phyloP scores from a whole-genome alignment of 2,329 filamentous ascomycete species.

The Colletotrichum sublineola region DNA sequence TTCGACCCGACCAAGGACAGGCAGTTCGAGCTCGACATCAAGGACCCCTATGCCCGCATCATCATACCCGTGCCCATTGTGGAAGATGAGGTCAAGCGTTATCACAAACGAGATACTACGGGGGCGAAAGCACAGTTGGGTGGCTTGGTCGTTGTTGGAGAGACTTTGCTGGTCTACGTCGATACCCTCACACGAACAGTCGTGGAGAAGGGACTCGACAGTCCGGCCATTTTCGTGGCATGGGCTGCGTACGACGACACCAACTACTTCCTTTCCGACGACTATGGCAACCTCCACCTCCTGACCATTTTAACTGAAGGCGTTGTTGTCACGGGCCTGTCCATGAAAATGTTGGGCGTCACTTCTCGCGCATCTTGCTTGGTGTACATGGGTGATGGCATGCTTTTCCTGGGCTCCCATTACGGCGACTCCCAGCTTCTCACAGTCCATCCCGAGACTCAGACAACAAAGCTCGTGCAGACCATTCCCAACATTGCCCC shows the following conservation, averaged over 20 bases:
- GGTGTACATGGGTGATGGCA: slow-evolving; percentile 79
- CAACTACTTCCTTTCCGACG: slow-evolving; percentile 89
- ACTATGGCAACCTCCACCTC: slow-evolving; percentile 89
- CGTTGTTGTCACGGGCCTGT: slow-evolving; percentile 78
- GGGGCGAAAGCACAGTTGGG: slow-evolving; percentile 71
- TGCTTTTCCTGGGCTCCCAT: slow-evolving; percentile 91
- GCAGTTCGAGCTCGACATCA: slow-evolving; percentile 65
- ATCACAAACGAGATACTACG: slow-evolving; percentile 69
- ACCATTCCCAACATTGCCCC: slow-evolving; percentile 88
- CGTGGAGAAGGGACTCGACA: slow-evolving; percentile 74
- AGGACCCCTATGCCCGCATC: slow-evolving; percentile 69
- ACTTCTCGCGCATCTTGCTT: slow-evolving; percentile 84
- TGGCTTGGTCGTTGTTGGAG: slow-evolving; percentile 81
- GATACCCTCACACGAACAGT: slow-evolving; percentile 80
- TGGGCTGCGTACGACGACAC: slow-evolving; percentile 89
- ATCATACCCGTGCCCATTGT: slow-evolving; percentile 72
- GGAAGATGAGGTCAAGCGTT: slow-evolving; percentile 69
- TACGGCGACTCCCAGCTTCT: slow-evolving; percentile 92
- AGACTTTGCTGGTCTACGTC: slow-evolving; percentile 87
- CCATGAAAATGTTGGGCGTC: slow-evolving; percentile 72
- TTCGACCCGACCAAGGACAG: slow-evolving; percentile 70
- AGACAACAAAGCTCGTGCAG: slow-evolving; percentile 75
- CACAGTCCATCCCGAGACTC: slow-evolving; percentile 60
- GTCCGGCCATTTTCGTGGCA: slow-evolving; percentile 88
- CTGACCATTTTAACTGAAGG: slow-evolving; percentile 79